Base-by-base conservation (phyloP, 2,329 filamentous ascomycete genomes). In the Colletotrichum brevisporum region DNA sequence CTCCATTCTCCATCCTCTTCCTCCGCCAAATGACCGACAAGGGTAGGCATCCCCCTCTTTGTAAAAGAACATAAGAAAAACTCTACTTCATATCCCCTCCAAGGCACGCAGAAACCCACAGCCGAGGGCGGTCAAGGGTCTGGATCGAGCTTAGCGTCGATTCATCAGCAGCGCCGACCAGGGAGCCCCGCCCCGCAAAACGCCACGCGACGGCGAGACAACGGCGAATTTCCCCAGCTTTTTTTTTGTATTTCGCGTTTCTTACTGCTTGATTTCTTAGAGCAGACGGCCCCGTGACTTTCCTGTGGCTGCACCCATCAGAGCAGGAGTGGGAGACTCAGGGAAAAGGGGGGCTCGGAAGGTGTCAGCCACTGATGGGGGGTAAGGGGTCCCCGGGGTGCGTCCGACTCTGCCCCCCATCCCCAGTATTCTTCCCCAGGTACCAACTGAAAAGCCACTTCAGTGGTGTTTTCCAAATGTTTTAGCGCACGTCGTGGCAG, bases 171-270 rank as follows among this genome's bases (percentile, higher is more conserved):
- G 43, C 18, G 41, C n/a, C 45, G 48, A 41, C 21, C 36, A 27
- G 8, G 47, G 27, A 47, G 55, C 54, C 45, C 48, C 52, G 55
- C 63, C 70, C 70, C 70, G 68, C 68, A 71, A 69, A 65, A 71
- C 70, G 64, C 70, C 70, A 72, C 68, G 70, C 70, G 68, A 72
- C 70, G 70, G 70, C 70, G 70, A 71, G 68, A 72, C 70, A 72
- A 70, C 70, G 70, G 70, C 60, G 45, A 64, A 71, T 69, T 63
- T 67, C 64, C 63, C 61, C 58, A 54, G 63, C 57, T 63, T 53
- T 52, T 47, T 53, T 27, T 36, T 41, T 27, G 43, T 56, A 12
- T 58, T 39, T 21, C 24, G 16, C 39, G 18, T 21, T 16, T 16
- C 5, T 4, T 27, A 45, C 31, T 10, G 31, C 31, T 10, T 36